Base-by-base conservation (phyloP, 306 rosid genomes). In the Abrus pulchellus region DNA sequence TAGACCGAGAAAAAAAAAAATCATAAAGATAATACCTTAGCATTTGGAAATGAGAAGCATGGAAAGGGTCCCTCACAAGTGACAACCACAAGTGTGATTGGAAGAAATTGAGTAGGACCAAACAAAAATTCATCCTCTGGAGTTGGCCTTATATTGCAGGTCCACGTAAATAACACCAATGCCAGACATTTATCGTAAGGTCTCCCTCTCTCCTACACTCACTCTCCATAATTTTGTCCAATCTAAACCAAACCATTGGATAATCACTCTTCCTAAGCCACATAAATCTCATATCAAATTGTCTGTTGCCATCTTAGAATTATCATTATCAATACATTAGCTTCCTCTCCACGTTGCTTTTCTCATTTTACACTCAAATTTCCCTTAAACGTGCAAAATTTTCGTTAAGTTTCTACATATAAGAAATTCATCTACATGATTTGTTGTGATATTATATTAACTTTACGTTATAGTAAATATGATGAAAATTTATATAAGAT, bases 121-220 rank as follows among this genome's bases (percentile, higher is more conserved):
- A 29, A 62, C 38, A 3, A 62, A 30, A 49, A 27, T 5, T 7
- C 10, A 3, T 38, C 32, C 10, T 1, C 0, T 5, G 38, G 12
- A 53, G 30, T 79, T 55, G 86, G 72, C 76, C 36, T 27, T 9
- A 29, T 28, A 5, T 20, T 9, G 63, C 6, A 79, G 60, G 36
- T 77, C 78, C 89, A 86, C 89, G 82, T 61, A 44, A 44, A 29
- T 8, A 9, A 14, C 66, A 5, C 7, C 36, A 2, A 7, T 30
- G 63, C 87, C 87, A 83, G 7, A 72, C 75, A 57, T 38, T 32
- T 6, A 83, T 86, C 32, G 4, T 2, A 65, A 83, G 87, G 87
- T 28, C 13, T 45, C 5, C 56, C 28, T 71, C 29, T 20, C 43
- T 68, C 61, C 2, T 40, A 27, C 27, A 3, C 10, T 73, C 68